Conservation (phyloP, 2,329 filamentous ascomycete genomes). For the Colletotrichum somersetense region DNA sequence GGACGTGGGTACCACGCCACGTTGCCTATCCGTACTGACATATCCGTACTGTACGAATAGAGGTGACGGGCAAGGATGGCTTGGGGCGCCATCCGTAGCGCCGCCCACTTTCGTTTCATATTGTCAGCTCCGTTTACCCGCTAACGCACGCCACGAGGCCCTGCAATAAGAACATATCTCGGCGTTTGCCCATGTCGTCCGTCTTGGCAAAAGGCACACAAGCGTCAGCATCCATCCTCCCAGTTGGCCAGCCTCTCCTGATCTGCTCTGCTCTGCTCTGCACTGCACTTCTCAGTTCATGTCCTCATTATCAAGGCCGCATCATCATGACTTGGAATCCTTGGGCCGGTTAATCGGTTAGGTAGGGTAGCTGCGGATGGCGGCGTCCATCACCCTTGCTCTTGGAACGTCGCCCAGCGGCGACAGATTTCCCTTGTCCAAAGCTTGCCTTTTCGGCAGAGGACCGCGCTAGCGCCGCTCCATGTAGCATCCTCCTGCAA, state of each 20-base stretch:
- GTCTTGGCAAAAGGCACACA: constrained; percentile 13
- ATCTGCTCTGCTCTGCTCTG: not conserved
- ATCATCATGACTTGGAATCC: constrained; percentile 1
- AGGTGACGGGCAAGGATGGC: not conserved
- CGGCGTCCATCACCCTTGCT: not conserved
- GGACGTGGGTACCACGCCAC: not conserved
- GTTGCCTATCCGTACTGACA: not conserved
- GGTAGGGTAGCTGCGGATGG: not conserved
- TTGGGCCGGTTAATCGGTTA: not conserved
- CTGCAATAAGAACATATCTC: constrained; percentile 32
- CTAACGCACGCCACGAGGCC: constrained; percentile 40
- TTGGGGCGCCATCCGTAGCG: constrained; percentile 9
- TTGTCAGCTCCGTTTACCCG: constrained; percentile 34
- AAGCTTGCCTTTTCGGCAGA: constrained; percentile 30
- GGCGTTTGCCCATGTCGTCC: constrained; percentile 6
- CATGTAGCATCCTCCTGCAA: constrained; percentile 31
- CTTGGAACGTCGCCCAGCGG: constrained; percentile 4
- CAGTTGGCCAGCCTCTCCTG: constrained; percentile 7
- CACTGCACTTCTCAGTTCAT: not conserved
- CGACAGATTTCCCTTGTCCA: constrained; percentile 10
- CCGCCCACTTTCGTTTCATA: constrained; percentile 39
- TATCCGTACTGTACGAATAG: not conserved
- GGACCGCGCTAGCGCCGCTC: constrained; percentile 32
- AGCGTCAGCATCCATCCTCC: constrained; percentile 14
- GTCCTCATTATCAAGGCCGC: not conserved